These are phyloP conservation scores for Conticribra guillardii DNA, from an alignment of 108 stramenopile species.

Conservation along the genomic window DNA sequence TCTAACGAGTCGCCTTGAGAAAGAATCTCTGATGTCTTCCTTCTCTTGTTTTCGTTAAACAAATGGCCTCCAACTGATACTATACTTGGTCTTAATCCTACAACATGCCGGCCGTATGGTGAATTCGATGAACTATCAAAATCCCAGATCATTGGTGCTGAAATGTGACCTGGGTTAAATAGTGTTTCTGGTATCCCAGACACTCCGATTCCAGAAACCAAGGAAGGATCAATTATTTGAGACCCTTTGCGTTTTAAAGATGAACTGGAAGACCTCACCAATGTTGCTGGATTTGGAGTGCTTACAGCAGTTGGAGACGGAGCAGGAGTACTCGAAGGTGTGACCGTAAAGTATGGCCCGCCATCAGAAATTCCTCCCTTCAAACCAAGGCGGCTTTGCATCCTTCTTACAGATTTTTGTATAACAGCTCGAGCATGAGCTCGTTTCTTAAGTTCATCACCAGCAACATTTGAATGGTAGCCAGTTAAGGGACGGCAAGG, in stretches of 20 bases:
- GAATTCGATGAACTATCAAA: slow-evolving; percentile 52
- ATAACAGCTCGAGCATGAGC: slow-evolving; percentile 84
- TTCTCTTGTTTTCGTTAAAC: slow-evolving; percentile 23
- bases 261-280: slow-evolving; percentile 19
- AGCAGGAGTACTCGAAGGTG: slow-evolving; percentile 11
- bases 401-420: slow-evolving; percentile 81
- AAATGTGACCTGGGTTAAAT: slow-evolving; percentile 72
- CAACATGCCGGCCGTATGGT: slow-evolving; percentile 69
- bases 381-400: slow-evolving; percentile 79
- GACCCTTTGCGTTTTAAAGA: slow-evolving; percentile 32
- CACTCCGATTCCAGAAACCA: slow-evolving; percentile 62
- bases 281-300: slow-evolving; percentile 48
- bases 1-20: slow-evolving; percentile 1
- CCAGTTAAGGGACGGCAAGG: slow-evolving; percentile 69
- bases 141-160: slow-evolving; percentile 64
- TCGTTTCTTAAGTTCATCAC: slow-evolving; percentile 69
- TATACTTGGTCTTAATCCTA: slow-evolving; percentile 35
- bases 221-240: slow-evolving; percentile 18
- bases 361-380: slow-evolving; percentile 68
- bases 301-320: slow-evolving; percentile 25
- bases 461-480: slow-evolving; percentile 60
- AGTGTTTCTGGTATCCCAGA: slow-evolving; percentile 71
- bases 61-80: slow-evolving; percentile 28
- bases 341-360: slow-evolving; percentile 70
- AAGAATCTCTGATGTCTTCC: slow-evolving; percentile 4